These are phyloP conservation scores for Paragyromitra xinjiangensis DNA, from an alignment of 495 filamentous ascomycete species.

Conservation along the genomic window DNA sequence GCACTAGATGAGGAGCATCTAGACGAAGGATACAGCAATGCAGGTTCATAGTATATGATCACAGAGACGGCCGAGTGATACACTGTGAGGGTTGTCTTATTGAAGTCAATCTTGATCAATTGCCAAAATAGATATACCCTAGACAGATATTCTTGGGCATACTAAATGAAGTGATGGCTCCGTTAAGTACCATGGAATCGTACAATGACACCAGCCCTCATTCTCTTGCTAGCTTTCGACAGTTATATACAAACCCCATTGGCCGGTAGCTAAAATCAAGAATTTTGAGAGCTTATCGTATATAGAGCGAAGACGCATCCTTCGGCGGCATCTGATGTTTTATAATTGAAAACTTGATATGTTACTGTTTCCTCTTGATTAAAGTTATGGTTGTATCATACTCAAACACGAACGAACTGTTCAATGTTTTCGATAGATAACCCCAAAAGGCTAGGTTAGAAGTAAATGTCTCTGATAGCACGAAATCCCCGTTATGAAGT, in stretches of 20 bases:
- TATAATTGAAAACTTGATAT: background rate
- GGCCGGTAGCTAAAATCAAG: background rate
- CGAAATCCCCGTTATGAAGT: background rate
- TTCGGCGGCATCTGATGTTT: background rate
- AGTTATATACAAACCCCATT: background rate
- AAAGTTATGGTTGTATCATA: background rate
- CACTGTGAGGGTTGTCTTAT: background rate
- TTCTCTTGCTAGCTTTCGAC: background rate
- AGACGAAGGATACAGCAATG: background rate
- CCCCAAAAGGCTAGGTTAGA: background rate
- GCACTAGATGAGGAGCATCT: background rate
- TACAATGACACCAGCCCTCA: background rate
- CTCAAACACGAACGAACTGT: conserved; percentile 1
- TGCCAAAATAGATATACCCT: background rate
- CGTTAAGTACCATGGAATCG: background rate
- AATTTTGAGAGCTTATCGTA: background rate
- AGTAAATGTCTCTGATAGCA: conserved; percentile 3
- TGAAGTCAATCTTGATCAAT: background rate
- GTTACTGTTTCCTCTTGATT: background rate
- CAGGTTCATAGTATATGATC: background rate
- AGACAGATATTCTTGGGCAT: background rate
- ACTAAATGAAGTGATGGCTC: background rate
- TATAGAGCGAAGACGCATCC: background rate
- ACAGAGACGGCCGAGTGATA: conserved; percentile 3
- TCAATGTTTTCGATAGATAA: background rate